Percentiles rank a stretch among this genome's conserved stretches.
Conservation (phyloP, 345 rosid species). For the Melastoma malabathricum region DNA sequence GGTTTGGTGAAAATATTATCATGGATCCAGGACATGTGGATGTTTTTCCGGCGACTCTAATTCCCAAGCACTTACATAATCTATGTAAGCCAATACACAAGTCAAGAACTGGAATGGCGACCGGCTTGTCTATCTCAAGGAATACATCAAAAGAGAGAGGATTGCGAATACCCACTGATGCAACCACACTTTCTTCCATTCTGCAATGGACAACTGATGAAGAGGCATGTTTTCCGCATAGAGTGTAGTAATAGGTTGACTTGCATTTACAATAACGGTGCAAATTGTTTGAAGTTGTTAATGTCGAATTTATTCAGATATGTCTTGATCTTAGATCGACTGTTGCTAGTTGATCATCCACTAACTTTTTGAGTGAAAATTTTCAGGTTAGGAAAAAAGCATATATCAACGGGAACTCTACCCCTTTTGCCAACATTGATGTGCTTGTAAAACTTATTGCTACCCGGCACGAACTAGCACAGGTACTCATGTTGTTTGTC, state of each 20-base stretch:
- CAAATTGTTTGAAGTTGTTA: too few relatives aligned
- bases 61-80: slow-evolving; percentile 61
- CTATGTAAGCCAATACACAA: slow-evolving; percentile 42
- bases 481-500: slow-evolving; percentile 26
- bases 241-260: too few relatives aligned
- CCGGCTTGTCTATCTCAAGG: slow-evolving; percentile 22
- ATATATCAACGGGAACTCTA: slow-evolving; percentile 64
- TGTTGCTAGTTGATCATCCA: too few relatives aligned
- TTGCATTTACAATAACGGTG: too few relatives aligned
- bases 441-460: slow-evolving; percentile 67
- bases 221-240: slow-evolving; percentile 35
- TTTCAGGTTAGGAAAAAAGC: slow-evolving; percentile 70
- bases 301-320: too few relatives aligned
- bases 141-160: slow-evolving; percentile 41
- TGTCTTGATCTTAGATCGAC: too few relatives aligned
- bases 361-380: too few relatives aligned
- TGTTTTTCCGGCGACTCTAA: slow-evolving; percentile 55
- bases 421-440: slow-evolving; percentile 57
- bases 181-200: slow-evolving; percentile 40
- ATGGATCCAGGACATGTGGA: slow-evolving; percentile 74
- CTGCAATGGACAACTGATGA: slow-evolving; percentile 73
- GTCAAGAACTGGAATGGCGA: slow-evolving; percentile 18
- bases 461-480: slow-evolving; percentile 79
- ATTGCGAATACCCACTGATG: slow-evolving; percentile 51
- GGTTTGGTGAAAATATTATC: slow-evolving; percentile 70